Conservation (phyloP, 306 rosid species). For the Geum urbanum region DNA sequence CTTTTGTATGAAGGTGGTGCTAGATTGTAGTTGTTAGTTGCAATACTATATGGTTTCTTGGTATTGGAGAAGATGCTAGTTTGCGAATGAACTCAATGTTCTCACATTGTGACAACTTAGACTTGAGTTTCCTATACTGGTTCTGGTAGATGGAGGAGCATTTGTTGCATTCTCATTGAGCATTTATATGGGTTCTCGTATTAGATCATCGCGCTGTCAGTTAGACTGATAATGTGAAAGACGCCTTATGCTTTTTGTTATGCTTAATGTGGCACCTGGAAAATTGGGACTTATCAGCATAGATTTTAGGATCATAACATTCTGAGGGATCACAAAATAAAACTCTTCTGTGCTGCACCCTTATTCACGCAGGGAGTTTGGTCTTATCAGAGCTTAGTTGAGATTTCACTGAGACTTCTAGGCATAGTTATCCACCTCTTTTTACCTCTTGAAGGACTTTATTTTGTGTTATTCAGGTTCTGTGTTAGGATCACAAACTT, state of each 20-base stretch:
- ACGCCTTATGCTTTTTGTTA: background rate
- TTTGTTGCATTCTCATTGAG: background rate
- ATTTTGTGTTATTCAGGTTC: background rate
- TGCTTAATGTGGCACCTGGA: background rate
- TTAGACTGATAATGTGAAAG: background rate
- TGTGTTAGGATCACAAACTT: background rate
- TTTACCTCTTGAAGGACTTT: background rate
- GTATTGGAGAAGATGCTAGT: background rate
- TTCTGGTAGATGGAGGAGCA: background rate
- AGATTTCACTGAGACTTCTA: background rate
- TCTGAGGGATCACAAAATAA: background rate
- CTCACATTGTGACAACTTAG: background rate
- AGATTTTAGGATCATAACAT: background rate
- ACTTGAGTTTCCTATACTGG: background rate
- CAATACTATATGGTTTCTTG: too few species aligned
- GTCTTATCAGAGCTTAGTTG: background rate
- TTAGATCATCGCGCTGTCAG: background rate
- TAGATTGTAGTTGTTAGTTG: background rate
- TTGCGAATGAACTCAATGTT: background rate
- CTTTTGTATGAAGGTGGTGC: background rate
- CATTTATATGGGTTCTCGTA: background rate
- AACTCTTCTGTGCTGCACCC: background rate
- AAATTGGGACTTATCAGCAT: background rate
- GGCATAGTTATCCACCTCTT: slow-evolving; percentile 5
- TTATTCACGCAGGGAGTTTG: background rate